Evolutionary conservation across 495 filamentous ascomycete genomes (phyloP).

Genomic region (Daldinia concentrica): DNA sequence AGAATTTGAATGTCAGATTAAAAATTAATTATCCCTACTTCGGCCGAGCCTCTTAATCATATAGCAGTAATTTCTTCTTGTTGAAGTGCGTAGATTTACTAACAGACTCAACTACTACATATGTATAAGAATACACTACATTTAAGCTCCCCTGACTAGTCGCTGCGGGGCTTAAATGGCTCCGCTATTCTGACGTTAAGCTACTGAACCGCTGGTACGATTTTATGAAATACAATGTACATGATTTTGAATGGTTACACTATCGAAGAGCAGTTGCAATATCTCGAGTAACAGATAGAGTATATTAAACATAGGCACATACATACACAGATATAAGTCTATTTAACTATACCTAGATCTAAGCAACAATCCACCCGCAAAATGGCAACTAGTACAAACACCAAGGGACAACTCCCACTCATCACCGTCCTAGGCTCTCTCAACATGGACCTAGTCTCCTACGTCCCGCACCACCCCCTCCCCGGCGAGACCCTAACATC

Average conservation of each 20-base stretch:
- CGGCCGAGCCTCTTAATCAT: not conserved
- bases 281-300: too few species aligned
- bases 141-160: constrained; percentile 1
- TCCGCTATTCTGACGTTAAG: constrained; percentile 42
- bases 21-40: not conserved
- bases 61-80: not conserved
- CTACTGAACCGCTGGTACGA: constrained; percentile 1
- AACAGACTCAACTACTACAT: too few species aligned
- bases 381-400: constrained; percentile 49
- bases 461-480: constrained; percentile 81
- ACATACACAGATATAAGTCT: too few species aligned
- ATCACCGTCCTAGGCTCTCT: constrained; percentile 90
- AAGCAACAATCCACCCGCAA: not conserved
- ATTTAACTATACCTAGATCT: not conserved
- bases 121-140: too few species aligned
- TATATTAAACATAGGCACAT: not conserved
- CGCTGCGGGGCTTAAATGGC: constrained; percentile 31
- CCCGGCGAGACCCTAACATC: constrained; percentile 90
- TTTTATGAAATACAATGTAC: not conserved
- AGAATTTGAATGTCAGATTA: not conserved
- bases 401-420: constrained; percentile 45
- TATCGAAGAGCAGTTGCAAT: not conserved
- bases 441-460: constrained; percentile 90
- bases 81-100: too few species aligned
- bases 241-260: not conserved